Percentiles rank a stretch among this genome's conserved stretches.
Conservation (phyloP, 1,284 basidiomycete species). For the Mycosarcoma mackinlayi region DNA sequence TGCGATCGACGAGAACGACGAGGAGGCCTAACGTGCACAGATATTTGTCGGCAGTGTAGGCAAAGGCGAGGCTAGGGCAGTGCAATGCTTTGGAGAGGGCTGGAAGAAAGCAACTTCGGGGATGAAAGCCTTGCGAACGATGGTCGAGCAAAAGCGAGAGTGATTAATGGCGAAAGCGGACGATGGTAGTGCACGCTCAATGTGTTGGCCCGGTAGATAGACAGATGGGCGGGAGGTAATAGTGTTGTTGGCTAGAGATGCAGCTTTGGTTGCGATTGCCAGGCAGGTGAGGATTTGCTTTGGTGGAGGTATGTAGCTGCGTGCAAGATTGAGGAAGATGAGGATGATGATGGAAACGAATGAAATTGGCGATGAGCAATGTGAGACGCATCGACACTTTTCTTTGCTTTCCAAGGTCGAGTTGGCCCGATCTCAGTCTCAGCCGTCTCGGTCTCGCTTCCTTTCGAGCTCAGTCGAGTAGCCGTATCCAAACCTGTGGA, state of each 20-base stretch:
- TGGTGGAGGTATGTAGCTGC: conserved; percentile 7
- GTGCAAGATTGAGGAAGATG: conserved; percentile 4
- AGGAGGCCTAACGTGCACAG: conserved; percentile 32
- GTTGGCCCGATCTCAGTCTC: conserved; percentile 10
- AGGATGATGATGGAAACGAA: conserved; percentile 1
- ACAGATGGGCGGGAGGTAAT: not conserved
- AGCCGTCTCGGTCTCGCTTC: too few relatives aligned
- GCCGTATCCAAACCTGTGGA: too few relatives aligned
- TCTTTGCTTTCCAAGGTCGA: conserved; percentile 1
- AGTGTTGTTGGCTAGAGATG: too few relatives aligned
- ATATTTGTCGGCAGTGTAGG: conserved; percentile 46
- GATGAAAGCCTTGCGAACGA: conserved; percentile 7
- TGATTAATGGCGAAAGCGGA: not conserved
- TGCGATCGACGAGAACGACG: not conserved
- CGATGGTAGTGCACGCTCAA: not conserved
- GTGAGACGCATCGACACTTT: conserved; percentile 23
- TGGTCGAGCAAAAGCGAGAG: not conserved
- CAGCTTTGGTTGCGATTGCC: too few relatives aligned
- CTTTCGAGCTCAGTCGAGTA: too few relatives aligned
- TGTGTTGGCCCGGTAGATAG: not conserved
- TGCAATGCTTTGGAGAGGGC: conserved; percentile 1
- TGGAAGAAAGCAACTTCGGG: not conserved
- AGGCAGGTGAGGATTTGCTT: too few relatives aligned
- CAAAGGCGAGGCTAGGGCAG: not conserved
- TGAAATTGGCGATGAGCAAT: conserved; percentile 7